Conservation (phyloP, 1,139 yeast genomes). For the Suhomyces kunorum region DNA sequence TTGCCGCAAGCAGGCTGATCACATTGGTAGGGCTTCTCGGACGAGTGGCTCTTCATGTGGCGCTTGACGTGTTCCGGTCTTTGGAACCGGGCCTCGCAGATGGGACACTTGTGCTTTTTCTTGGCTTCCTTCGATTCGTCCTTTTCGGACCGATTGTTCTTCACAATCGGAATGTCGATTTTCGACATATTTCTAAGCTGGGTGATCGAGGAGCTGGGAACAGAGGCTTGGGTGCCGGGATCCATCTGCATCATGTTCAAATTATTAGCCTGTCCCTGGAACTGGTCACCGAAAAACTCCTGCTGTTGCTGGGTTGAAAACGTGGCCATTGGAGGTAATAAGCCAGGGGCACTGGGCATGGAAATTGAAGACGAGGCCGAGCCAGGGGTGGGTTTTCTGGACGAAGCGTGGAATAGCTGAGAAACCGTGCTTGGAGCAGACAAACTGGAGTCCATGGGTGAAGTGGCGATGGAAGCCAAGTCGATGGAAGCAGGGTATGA, state of each 20-base stretch:
- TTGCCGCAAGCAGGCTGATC: slow-evolving; percentile 72
- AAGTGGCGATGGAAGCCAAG: slow-evolving; percentile 31
- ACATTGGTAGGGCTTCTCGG: slow-evolving; percentile 84
- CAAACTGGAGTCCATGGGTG: slow-evolving; percentile 17
- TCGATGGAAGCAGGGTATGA: slow-evolving; percentile 44
- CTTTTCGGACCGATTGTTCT: slow-evolving; percentile 22
- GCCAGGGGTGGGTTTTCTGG: slow-evolving; percentile 5
- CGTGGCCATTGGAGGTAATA: slow-evolving; percentile 46
- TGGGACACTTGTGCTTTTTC: slow-evolving; percentile 72
- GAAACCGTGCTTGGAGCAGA: slow-evolving; percentile 15
- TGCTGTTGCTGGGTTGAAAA: slow-evolving; percentile 21
- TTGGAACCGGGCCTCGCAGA: slow-evolving; percentile 74
- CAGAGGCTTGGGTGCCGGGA: slow-evolving; percentile 14
- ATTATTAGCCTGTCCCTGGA: slow-evolving; percentile 1
- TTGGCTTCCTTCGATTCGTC: slow-evolving; percentile 52
- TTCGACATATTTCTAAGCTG: slow-evolving; percentile 17
- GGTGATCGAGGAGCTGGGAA: slow-evolving; percentile 16
- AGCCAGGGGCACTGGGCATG: slow-evolving; percentile 15
- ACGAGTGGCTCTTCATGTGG: slow-evolving; percentile 83
- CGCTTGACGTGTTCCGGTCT: slow-evolving; percentile 92
- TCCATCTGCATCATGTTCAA: slow-evolving; percentile 9
- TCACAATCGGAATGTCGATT: slow-evolving; percentile 19
- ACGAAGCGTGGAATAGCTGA: slow-evolving; percentile 4
- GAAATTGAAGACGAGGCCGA: slow-evolving; percentile 3
- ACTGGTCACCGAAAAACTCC: slow-evolving; percentile 5